Conservation (phyloP, 352 stramenopile species). For the Phytophthora fragariae region DNA sequence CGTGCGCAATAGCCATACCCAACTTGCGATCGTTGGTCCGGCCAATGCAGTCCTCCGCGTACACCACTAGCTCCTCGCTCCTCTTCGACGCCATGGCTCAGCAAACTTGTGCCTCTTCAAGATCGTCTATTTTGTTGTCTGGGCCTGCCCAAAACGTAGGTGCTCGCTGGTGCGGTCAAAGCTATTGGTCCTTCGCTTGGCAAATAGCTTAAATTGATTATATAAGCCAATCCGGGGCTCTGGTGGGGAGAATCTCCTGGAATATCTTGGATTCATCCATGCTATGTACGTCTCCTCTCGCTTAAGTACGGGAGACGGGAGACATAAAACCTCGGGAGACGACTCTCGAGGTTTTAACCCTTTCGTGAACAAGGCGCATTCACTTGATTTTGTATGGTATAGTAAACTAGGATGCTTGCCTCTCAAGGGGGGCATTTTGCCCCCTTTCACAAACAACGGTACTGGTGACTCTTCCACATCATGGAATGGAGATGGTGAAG, state of each 20-base stretch:
- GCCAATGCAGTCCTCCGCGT: neutral
- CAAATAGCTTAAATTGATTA: neutral
- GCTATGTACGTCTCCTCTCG: neutral
- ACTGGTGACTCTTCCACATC: too few species aligned
- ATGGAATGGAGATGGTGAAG: neutral
- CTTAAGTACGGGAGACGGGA: conserved; percentile 10
- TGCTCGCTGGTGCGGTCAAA: neutral
- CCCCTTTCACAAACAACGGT: too few species aligned
- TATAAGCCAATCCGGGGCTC: neutral
- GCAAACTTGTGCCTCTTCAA: neutral
- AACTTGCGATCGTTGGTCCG: neutral
- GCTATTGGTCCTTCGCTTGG: neutral
- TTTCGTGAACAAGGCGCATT: neutral
- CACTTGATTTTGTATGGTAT: neutral
- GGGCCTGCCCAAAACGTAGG: neutral
- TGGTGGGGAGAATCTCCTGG: neutral
- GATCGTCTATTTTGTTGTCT: neutral
- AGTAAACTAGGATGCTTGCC: neutral
- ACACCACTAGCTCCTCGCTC: conserved; percentile 9
- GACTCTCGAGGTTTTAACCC: conserved; percentile 9
- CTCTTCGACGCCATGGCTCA: neutral
- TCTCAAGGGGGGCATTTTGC: too few species aligned
- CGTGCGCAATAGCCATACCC: conserved; percentile 6
- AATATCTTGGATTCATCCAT: conserved; percentile 1
- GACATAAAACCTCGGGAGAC: conserved; percentile 9